A percentile compares a stretch with the other conserved stretches of the same genome.
Conservation (phyloP, 2,329 filamentous ascomycete species). For the Leptosphaerulina australis region DNA sequence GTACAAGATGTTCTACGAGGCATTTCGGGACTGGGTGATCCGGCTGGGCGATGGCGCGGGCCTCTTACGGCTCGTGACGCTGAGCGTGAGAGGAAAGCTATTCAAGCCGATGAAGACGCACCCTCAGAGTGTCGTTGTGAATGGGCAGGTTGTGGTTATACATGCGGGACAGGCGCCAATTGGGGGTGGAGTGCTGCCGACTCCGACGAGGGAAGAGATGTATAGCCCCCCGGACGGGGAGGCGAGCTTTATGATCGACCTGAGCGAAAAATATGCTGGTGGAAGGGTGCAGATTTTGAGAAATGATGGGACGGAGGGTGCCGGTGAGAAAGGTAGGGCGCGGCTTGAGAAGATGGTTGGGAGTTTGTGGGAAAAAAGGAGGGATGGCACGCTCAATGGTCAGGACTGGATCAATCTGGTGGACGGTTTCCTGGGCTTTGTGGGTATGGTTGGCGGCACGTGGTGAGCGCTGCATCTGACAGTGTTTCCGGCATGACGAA, state of each 20-base stretch:
- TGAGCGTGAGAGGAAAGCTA: conserved; percentile 41
- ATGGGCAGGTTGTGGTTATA: conserved; percentile 31
- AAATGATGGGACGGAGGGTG: conserved; percentile 43
- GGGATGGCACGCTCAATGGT: conserved; percentile 36
- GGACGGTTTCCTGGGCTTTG: conserved; percentile 43
- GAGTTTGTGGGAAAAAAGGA: conserved; percentile 44
- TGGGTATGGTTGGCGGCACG: conserved; percentile 31
- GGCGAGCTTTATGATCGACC: conserved; percentile 46
- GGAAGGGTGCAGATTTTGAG: conserved; percentile 41
- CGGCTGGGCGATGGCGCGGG: conserved; percentile 41
- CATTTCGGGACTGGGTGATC: conserved; percentile 49
- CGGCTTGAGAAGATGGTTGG: conserved; percentile 32
- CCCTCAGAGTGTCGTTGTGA: conserved; percentile 26
- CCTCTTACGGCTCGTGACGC: conserved; percentile 39
- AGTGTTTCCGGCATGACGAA: neutral
- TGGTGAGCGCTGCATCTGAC: conserved; percentile 20
- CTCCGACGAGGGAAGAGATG: conserved; percentile 23
- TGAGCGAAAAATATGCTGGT: conserved; percentile 45
- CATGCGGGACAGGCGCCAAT: conserved; percentile 15
- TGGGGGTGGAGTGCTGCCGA: conserved; percentile 4
- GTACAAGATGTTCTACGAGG: conserved; percentile 50
- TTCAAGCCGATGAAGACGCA: conserved; percentile 43
- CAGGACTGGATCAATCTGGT: conserved; percentile 46
- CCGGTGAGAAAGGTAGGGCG: conserved; percentile 34
- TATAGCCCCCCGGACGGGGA: conserved; percentile 46